A percentile compares a stretch with the other conserved stretches of the same genome.
Conservation (phyloP, 2,329 filamentous ascomycete genomes). For the Fusarium chaquense region DNA sequence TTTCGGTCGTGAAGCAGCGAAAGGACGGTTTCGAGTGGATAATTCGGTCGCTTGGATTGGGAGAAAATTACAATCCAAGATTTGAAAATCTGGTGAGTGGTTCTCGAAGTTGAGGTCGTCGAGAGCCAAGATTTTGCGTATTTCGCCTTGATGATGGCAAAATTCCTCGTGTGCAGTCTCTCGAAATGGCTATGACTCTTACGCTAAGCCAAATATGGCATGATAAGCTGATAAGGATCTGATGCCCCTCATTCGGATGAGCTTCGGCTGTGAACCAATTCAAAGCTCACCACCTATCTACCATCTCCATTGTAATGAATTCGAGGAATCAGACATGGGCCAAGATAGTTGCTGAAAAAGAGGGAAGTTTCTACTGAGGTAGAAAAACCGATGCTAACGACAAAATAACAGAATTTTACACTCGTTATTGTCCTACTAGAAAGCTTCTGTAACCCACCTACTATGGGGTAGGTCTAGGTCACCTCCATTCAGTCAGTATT, state of each 20-base stretch:
- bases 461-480: neutral
- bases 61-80: slow-evolving; percentile 41
- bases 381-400: neutral
- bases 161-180: slow-evolving; percentile 59
- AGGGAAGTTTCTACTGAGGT: no score
- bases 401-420: neutral
- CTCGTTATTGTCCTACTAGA: neutral
- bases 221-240: slow-evolving; percentile 56
- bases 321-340: neutral
- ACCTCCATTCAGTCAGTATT: neutral
- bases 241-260: slow-evolving; percentile 53
- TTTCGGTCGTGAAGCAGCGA: slow-evolving; percentile 37
- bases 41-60: slow-evolving; percentile 29
- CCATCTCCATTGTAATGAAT: neutral
- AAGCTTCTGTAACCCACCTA: neutral
- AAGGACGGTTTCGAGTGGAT: slow-evolving; percentile 19
- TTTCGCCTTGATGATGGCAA: slow-evolving; percentile 55
- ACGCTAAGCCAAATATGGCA: slow-evolving; percentile 52
- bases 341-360: neutral
- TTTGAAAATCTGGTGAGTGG: slow-evolving; percentile 23
- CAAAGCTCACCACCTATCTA: neutral
- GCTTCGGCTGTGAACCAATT: slow-evolving; percentile 38
- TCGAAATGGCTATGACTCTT: slow-evolving; percentile 54
- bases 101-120: slow-evolving; percentile 39
- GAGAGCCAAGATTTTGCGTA: slow-evolving; percentile 45